These are phyloP conservation scores for Clathrospora elynae DNA, from an alignment of 2,329 filamentous ascomycete genomes.

Conservation along the genomic window DNA sequence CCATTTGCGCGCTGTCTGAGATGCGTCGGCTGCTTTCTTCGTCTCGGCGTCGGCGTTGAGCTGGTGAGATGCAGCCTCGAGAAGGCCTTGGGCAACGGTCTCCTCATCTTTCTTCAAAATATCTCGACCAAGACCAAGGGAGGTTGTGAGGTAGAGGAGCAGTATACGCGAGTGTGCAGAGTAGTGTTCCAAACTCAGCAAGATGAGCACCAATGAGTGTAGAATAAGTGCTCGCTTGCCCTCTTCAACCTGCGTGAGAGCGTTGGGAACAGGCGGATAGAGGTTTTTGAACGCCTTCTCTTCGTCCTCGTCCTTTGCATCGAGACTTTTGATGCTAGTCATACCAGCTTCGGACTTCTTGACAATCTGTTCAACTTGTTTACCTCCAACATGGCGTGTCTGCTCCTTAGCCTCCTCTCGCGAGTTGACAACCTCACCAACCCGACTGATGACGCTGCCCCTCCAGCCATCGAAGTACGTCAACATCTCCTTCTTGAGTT, in stretches of 20 bases:
- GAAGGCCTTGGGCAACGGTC: constrained; percentile 73
- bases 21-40: constrained; percentile 71
- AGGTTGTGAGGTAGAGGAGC: constrained; percentile 71
- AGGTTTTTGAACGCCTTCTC: constrained; percentile 49
- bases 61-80: constrained; percentile 70
- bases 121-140: constrained; percentile 69
- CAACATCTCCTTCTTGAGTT: constrained; percentile 72
- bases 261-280: constrained; percentile 50
- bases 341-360: constrained; percentile 28
- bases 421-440: constrained; percentile 67
- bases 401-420: constrained; percentile 43
- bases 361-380: constrained; percentile 37
- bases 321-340: constrained; percentile 34
- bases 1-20: constrained; percentile 68
- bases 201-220: constrained; percentile 71
- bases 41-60: constrained; percentile 80
- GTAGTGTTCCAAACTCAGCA: constrained; percentile 80
- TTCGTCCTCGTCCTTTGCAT: constrained; percentile 39
- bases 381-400: constrained; percentile 27
- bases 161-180: constrained; percentile 73
- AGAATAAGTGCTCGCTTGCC: constrained; percentile 71
- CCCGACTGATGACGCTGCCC: constrained; percentile 67
- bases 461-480: constrained; percentile 83
- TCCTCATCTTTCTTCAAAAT: constrained; percentile 73
- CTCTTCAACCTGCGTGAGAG: constrained; percentile 61